phyloP scores from a whole-genome alignment of 1,139 yeast species.

The Geotrichum candidum region DNA sequence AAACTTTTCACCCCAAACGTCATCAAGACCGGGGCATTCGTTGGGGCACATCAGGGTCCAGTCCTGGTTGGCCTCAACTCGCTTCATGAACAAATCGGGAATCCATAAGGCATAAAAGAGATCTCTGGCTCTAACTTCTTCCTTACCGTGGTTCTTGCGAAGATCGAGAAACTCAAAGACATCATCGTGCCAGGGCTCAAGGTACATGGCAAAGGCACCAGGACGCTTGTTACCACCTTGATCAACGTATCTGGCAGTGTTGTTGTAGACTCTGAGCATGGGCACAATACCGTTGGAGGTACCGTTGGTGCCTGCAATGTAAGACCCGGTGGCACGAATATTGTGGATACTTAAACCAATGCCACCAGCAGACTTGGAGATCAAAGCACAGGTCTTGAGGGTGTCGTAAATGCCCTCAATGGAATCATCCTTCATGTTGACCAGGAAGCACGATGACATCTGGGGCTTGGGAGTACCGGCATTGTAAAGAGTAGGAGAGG shows the following conservation, averaged over 20 bases:
- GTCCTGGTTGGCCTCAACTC: conserved; percentile 59
- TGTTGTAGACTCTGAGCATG: conserved; percentile 75
- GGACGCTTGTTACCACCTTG: conserved; percentile 88
- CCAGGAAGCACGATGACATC: conserved; percentile 73
- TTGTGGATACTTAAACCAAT: conserved; percentile 75
- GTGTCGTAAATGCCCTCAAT: conserved; percentile 79
- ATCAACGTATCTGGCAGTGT: conserved; percentile 78
- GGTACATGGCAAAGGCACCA: conserved; percentile 73
- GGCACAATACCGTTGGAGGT: conserved; percentile 75
- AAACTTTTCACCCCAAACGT: conserved; percentile 65
- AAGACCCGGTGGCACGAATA: conserved; percentile 65
- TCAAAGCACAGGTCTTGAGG: conserved; percentile 66
- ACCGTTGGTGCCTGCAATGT: conserved; percentile 72
- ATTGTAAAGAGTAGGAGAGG: conserved; percentile 75
- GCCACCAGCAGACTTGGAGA: conserved; percentile 79
- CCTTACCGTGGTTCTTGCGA: conserved; percentile 77
- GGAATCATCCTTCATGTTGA: conserved; percentile 75
- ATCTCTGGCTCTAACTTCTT: conserved; percentile 76
- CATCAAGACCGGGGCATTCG: conserved; percentile 68
- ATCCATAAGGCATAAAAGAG: conserved; percentile 79
- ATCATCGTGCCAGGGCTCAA: conserved; percentile 86
- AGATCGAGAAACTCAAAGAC: conserved; percentile 66
- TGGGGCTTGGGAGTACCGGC: conserved; percentile 73
- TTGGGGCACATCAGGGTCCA: conserved; percentile 80
- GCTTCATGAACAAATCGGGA: conserved; percentile 75